Evolutionary conservation across 441 rosid genomes (phyloP).

Genomic region (Capsella rubella): DNA sequence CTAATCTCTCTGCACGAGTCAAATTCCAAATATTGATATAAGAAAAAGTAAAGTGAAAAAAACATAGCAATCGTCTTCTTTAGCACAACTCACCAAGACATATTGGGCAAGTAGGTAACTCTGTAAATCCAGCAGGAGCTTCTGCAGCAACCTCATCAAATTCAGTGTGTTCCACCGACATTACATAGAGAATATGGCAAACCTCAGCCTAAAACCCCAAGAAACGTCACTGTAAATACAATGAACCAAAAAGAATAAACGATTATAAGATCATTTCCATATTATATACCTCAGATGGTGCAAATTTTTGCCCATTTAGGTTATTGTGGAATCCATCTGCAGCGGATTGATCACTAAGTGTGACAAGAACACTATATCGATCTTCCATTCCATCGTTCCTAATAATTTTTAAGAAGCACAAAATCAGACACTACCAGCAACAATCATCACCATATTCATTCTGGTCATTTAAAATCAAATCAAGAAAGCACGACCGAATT

Average conservation of each 20-base stretch:
- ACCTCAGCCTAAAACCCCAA: slow-evolving; percentile 71
- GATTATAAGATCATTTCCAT: not conserved
- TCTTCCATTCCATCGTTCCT: slow-evolving; percentile 97
- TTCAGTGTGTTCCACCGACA: slow-evolving; percentile 73
- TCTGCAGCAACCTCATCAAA: slow-evolving; percentile 62
- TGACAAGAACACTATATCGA: slow-evolving; percentile 80
- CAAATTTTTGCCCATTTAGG: slow-evolving; percentile 73
- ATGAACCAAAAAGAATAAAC: not conserved
- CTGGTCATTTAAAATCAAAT: not conserved
- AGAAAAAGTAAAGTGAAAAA: not conserved
- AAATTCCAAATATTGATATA: slow-evolving; percentile 6
- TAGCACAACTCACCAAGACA: slow-evolving; percentile 73
- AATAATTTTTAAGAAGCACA: not conserved
- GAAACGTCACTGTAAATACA: slow-evolving; percentile 8
- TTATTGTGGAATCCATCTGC: slow-evolving; percentile 67
- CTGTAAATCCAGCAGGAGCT: slow-evolving; percentile 72
- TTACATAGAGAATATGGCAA: slow-evolving; percentile 74
- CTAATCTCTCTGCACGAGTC: slow-evolving; percentile 75
- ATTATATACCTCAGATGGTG: slow-evolving; percentile 80
- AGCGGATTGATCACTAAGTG: slow-evolving; percentile 57
- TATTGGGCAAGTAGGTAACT: slow-evolving; percentile 90
- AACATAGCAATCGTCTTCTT: not conserved
- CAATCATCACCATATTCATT: slow-evolving; percentile 4
- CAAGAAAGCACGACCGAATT: not conserved
- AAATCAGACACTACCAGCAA: slow-evolving; percentile 9